Percentiles rank a stretch among this genome's conserved stretches.
These are phyloP conservation scores for Myotisia sp. DNA, from an alignment of 2,329 filamentous ascomycete genomes.

Conservation along the genomic window DNA sequence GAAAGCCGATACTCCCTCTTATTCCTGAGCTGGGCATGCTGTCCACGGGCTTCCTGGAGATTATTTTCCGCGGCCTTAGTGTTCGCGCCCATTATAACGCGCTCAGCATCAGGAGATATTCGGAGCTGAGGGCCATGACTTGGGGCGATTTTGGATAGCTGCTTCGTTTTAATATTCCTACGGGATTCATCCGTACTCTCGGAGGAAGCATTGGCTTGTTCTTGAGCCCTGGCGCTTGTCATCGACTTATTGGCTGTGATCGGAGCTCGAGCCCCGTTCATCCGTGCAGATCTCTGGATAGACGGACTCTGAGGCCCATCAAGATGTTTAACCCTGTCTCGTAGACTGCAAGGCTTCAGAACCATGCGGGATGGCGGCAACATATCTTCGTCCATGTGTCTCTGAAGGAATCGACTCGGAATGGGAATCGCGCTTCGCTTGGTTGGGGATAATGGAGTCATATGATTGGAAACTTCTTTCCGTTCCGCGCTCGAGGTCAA, in stretches of 20 bases:
- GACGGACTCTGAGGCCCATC: too few relatives aligned
- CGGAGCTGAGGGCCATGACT: slow-evolving; percentile 11
- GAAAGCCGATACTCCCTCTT: slow-evolving; percentile 11
- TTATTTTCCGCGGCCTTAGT: slow-evolving; percentile 1
- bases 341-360: too few relatives aligned
- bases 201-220: background rate
- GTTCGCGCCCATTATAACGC: slow-evolving; percentile 12
- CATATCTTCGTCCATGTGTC: slow-evolving; percentile 1
- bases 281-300: too few relatives aligned
- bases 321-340: too few relatives aligned
- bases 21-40: slow-evolving; percentile 1
- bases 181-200: background rate
- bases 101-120: slow-evolving; percentile 13
- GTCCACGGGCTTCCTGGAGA: background rate
- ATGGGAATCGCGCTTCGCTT: slow-evolving; percentile 12
- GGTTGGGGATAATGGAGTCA: slow-evolving; percentile 8
- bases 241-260: too few relatives aligned
- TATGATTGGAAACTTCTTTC: slow-evolving; percentile 1
- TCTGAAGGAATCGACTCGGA: slow-evolving; percentile 10
- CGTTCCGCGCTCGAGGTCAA: slow-evolving; percentile 2
- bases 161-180: slow-evolving; percentile 10
- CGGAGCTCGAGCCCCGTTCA: too few relatives aligned
- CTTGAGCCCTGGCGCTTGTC: too few relatives aligned
- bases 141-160: slow-evolving; percentile 8
- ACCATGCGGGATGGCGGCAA: too few relatives aligned